Base-by-base conservation (phyloP, 208 protist species). In the Leishmania braziliensis region DNA sequence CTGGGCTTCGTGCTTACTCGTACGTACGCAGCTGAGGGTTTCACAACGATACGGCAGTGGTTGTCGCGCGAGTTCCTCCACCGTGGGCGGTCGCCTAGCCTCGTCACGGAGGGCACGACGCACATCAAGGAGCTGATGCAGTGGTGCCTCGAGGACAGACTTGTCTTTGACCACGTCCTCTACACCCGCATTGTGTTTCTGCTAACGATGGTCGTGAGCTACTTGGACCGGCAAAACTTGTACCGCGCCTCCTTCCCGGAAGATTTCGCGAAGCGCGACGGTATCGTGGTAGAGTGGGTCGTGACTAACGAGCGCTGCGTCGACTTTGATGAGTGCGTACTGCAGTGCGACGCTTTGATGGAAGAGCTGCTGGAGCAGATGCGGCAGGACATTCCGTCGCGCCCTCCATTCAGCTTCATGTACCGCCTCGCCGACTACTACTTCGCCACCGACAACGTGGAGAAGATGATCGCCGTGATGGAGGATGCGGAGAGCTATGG, bases 381-480 rank as follows among this genome's bases (percentile, higher is more conserved):
- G 63, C 88, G 88, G 3, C 79, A 92, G 16, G 88, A 95, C 76
- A 90, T 96, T 23, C 93, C 93, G 5, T 92, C 89, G 0, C 84
- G 93, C 16, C 93, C 93, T 20, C 92, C 89, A 68, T 98, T 98
- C 82, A 95, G 91, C 70, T 80, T 98, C 39, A 88, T 95, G 81
- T 96, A 93, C 83, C 93, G 95, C 73, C 87, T 98, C 66, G 91
- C 93, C 29, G 95, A 98, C 81, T 98, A 98, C 88, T 98, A 96
- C 89, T 98, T 98, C 78, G 91, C 95, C 71, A 94, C 93, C 29
- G 95, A 98, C 78, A 98, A 98, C 85, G 87, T 96, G 51, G 90
- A 96, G 58, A 98, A 98, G 88, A 93, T 98, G 90, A 87, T 98
- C 36, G 93, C 95, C 10, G 90, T 93, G 20, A 96, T 96, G 93